Percentiles rank a stretch among this genome's conserved stretches.
Conservation (phyloP, 306 rosid species). For the Vicia sativa region DNA sequence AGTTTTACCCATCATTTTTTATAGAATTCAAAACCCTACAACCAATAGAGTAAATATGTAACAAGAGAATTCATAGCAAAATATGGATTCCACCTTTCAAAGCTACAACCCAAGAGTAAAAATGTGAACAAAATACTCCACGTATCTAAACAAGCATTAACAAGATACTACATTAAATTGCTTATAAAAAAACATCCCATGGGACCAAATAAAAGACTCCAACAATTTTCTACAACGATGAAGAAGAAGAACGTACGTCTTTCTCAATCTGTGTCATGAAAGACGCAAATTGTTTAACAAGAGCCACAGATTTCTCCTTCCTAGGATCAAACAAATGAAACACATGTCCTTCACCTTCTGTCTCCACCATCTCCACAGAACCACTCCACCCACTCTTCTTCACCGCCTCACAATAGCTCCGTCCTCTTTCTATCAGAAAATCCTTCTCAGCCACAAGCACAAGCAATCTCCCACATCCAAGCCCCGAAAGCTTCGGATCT, state of each 20-base stretch:
- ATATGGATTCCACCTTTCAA: background rate
- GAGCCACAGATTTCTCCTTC: slow-evolving; percentile 29
- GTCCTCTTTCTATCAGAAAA: slow-evolving; percentile 34
- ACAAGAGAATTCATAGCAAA: too few relatives aligned
- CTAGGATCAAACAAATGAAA: slow-evolving; percentile 44
- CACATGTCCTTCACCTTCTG: slow-evolving; percentile 45
- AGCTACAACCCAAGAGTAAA: background rate
- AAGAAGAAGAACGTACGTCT: background rate
- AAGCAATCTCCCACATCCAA: slow-evolving; percentile 44
- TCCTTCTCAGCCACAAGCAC: slow-evolving; percentile 51
- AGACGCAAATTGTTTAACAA: slow-evolving; percentile 26
- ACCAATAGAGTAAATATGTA: too few relatives aligned
- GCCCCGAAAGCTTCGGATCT: slow-evolving; percentile 44
- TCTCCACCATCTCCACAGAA: slow-evolving; percentile 36
- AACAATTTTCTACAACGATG: background rate
- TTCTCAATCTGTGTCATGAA: slow-evolving; percentile 31
- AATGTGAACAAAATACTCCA: background rate
- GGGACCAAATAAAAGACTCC: too few relatives aligned
- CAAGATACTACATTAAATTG: background rate
- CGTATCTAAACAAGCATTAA: background rate
- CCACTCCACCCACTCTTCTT: slow-evolving; percentile 55
- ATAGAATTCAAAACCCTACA: too few relatives aligned
- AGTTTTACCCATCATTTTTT: too few relatives aligned
- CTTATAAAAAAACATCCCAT: too few relatives aligned
- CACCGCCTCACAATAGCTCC: slow-evolving; percentile 43